phyloP scores from a whole-genome alignment of 257 asterid genomes.

The Ligustrum vulgare region DNA sequence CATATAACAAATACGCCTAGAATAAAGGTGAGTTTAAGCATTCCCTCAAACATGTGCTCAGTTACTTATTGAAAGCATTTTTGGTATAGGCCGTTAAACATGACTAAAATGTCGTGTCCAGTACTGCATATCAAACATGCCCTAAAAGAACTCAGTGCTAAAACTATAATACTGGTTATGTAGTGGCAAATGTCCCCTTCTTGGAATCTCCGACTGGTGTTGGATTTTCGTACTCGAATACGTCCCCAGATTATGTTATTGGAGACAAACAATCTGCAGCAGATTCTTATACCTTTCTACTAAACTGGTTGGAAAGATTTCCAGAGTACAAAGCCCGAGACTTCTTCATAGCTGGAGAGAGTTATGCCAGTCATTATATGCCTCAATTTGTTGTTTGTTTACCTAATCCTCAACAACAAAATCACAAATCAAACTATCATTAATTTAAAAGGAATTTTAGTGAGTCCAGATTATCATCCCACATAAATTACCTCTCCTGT shows the following conservation, averaged over 20 bases:
- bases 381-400: slow-evolving; percentile 42
- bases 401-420: slow-evolving; percentile 35
- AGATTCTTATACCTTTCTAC: slow-evolving; percentile 29
- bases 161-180: not conserved
- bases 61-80: not conserved
- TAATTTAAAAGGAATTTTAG: slow-evolving; percentile 34
- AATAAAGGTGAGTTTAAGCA: slow-evolving; percentile 17
- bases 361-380: slow-evolving; percentile 40
- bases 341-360: slow-evolving; percentile 35
- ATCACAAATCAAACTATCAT: slow-evolving; percentile 24
- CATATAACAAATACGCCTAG: slow-evolving; percentile 31
- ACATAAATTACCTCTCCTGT: not conserved
- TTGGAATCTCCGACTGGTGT: too few species aligned
- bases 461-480: slow-evolving; percentile 7
- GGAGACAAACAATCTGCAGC: slow-evolving; percentile 17
- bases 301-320: slow-evolving; percentile 44
- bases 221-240: too few species aligned
- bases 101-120: slow-evolving; percentile 17
- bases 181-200: too few species aligned
- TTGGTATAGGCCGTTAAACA: not conserved
- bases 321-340: slow-evolving; percentile 38
- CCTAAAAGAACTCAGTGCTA: slow-evolving; percentile 4
- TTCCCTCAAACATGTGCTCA: not conserved
- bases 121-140: slow-evolving; percentile 20
- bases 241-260: too few species aligned